Evolutionary conservation across 805 yeast species (phyloP), one percentile per base, ranked within the genome.

Genomic region (Torulaspora delbrueckii): DNA sequence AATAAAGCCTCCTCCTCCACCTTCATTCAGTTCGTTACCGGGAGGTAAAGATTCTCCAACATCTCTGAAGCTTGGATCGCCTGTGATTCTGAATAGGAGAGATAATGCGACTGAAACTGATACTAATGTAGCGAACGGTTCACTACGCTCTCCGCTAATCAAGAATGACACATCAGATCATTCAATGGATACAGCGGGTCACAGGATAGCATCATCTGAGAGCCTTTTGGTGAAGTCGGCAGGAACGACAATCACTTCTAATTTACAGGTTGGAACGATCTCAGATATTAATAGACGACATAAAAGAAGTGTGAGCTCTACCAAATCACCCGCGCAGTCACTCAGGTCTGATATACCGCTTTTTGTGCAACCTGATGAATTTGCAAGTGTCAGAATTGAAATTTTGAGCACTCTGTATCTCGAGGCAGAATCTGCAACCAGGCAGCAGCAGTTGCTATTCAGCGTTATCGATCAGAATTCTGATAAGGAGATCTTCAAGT

Each of bases 401-500:
- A 69, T 80, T 2, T 60, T 74, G 8, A 77, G 81, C 50, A 77
- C 83, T 0, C 63, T 79, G 14, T 65, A 65, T 24, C 50, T 55
- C 13, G 66, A 68, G 3, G 59, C 62, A n/a, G 70, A 63, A 32
- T 52, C 71, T 32, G 73, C 73, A 51, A 54, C 69, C 0, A 84
- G 79, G 32, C 88, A 82, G 34, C 81, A 84, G 13, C 66, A 67
- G 24, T 72, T 85, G 18, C 71, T 84, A 1, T 73, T 90, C 43
- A 74, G 83, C 13, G 79, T 85, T 4, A 68, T 75, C 37, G 91
- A 85, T 53, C 74, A 81, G 27, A 79, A 73, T 19, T 66, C 81
- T 2, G 69, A 72, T 32, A 80, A 80, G 49, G 87, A 82, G 55
- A 76, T 86, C 71, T 90, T 95, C 84, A 74, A 81, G 54, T 79